These are phyloP conservation scores for Vitis cinerea DNA, from an alignment of 164 flowering plant genomes.

Conservation along the genomic window DNA sequence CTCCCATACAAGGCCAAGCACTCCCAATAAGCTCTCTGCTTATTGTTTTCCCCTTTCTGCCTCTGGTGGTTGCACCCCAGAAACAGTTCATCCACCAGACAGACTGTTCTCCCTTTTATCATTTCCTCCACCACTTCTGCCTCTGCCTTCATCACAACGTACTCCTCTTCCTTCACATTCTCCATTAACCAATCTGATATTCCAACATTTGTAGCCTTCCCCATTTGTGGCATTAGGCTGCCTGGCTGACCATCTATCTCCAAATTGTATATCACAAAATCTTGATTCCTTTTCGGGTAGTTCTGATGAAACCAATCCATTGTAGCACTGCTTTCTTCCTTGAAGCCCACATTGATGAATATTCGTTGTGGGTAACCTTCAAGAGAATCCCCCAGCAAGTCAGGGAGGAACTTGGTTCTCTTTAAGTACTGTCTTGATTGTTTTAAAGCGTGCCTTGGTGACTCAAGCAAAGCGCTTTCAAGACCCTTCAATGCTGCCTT, in stretches of 20 bases:
- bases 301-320: conserved; percentile 46
- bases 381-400: conserved; percentile 45
- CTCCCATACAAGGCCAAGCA: conserved; percentile 69
- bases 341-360: conserved; percentile 40
- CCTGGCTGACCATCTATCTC: conserved; percentile 11
- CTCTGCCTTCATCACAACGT: conserved; percentile 62
- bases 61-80: conserved; percentile 46
- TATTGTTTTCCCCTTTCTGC: conserved; percentile 30
- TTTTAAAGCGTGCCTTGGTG: conserved; percentile 36
- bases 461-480: conserved; percentile 57
- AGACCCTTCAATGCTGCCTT: conserved; percentile 43
- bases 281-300: conserved; percentile 46
- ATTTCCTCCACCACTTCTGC: conserved; percentile 57
- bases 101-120: conserved; percentile 37
- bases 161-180: conserved; percentile 52
- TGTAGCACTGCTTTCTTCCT: conserved; percentile 3
- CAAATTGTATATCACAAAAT: conserved; percentile 43
- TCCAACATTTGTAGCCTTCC: conserved; percentile 9
- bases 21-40: too few relatives aligned
- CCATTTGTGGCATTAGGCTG: conserved; percentile 1
- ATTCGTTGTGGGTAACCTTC: conserved; percentile 45
- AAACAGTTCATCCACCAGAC: conserved; percentile 57
- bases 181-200: conserved; percentile 46
- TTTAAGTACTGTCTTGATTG: conserved; percentile 25
- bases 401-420: conserved; percentile 51